phyloP scores from a whole-genome alignment of 345 rosid genomes.

The Syzygium aqueum region DNA sequence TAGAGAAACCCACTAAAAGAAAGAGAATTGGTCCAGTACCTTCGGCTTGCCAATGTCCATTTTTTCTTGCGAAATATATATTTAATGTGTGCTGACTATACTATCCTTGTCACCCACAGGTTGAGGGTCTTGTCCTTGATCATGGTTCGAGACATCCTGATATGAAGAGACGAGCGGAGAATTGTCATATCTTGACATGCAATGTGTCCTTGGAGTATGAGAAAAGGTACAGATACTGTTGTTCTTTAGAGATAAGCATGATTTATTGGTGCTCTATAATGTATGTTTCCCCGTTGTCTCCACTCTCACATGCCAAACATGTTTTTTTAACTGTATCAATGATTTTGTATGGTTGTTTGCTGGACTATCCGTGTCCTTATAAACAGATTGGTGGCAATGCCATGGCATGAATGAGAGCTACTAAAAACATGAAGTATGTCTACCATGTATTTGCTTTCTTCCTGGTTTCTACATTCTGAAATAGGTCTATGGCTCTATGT shows the following conservation, averaged over 20 bases:
- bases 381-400: background rate
- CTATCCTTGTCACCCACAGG: constrained; percentile 28
- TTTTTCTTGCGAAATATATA: background rate
- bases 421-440: background rate
- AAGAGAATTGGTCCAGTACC: background rate
- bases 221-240: constrained; percentile 50
- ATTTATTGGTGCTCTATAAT: background rate
- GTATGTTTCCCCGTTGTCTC: background rate
- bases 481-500: background rate
- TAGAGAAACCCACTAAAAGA: background rate
- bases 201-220: constrained; percentile 94
- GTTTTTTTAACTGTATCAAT: background rate
- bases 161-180: constrained; percentile 95
- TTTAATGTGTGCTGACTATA: background rate
- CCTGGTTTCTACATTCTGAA: background rate
- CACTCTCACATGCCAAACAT: background rate
- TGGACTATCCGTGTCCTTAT: background rate
- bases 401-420: background rate
- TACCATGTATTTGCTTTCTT: background rate
- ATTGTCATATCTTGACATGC: constrained; percentile 88
- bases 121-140: constrained; percentile 97
- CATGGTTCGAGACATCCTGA: constrained; percentile 99
- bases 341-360: background rate
- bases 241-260: background rate
- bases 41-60: background rate